Conservation (phyloP, 2,329 filamentous ascomycete species). For the Fusarium marasasianum region DNA sequence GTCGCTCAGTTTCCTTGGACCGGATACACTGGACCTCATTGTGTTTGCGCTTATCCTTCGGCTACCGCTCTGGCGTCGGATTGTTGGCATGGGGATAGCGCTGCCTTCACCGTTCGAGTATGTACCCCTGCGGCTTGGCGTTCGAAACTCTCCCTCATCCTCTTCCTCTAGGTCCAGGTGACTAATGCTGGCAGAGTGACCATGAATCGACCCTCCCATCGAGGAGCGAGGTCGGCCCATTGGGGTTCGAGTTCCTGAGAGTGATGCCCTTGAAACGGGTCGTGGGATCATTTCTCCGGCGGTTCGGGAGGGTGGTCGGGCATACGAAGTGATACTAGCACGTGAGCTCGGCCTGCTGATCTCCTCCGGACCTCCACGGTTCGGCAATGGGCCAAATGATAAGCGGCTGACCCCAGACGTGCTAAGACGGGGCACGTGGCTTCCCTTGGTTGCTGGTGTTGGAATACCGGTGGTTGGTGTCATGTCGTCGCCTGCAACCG, state of each 20-base stretch:
- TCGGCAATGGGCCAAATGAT: slow-evolving; percentile 70
- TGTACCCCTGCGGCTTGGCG: slow-evolving; percentile 65
- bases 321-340: slow-evolving; percentile 68
- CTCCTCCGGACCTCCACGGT: slow-evolving; percentile 59
- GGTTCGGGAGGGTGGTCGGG: slow-evolving; percentile 62
- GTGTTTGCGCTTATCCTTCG: slow-evolving; percentile 54
- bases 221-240: slow-evolving; percentile 77
- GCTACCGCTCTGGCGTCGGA: slow-evolving; percentile 56
- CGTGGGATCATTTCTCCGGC: slow-evolving; percentile 62
- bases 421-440: slow-evolving; percentile 67
- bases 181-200: slow-evolving; percentile 67
- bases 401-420: slow-evolving; percentile 70
- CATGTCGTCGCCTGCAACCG: slow-evolving; percentile 60
- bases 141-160: slow-evolving; percentile 55
- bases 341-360: slow-evolving; percentile 75
- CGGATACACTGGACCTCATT: slow-evolving; percentile 46
- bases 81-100: slow-evolving; percentile 57
- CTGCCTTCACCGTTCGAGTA: slow-evolving; percentile 61
- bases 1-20: slow-evolving; percentile 56
- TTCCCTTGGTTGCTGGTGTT: slow-evolving; percentile 51
- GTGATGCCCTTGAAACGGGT: slow-evolving; percentile 72
- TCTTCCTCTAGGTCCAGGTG: slow-evolving; percentile 60
- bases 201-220: slow-evolving; percentile 70
- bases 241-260: slow-evolving; percentile 69
- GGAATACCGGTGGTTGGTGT: slow-evolving; percentile 58